Percentiles rank a stretch among this genome's conserved stretches.
phyloP scores from a whole-genome alignment of 208 protist genomes.

The Leptomonas seymouri region DNA sequence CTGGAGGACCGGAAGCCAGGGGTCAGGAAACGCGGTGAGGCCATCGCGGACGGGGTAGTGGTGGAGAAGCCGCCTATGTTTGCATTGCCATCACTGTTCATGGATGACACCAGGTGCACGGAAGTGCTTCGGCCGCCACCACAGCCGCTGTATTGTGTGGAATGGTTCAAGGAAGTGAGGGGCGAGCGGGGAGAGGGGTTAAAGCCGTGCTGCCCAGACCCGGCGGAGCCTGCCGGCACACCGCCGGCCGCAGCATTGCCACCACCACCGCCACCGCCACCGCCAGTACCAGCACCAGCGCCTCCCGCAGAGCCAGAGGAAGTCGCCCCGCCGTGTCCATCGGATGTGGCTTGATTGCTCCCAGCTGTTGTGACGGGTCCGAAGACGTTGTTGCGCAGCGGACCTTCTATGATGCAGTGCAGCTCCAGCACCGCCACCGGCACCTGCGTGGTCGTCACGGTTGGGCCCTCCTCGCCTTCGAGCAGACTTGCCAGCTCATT shows the following conservation, averaged over 20 bases:
- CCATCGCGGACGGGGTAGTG: conserved; percentile 10
- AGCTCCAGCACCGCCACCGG: conserved; percentile 66
- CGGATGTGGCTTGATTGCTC: neutral
- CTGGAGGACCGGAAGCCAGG: neutral
- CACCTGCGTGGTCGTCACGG: conserved; percentile 8
- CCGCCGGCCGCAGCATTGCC: conserved; percentile 1
- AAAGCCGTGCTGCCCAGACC: neutral
- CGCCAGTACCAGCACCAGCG: conserved; percentile 8
- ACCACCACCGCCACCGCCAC: neutral
- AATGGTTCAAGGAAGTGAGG: neutral
- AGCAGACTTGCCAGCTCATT: conserved; percentile 1
- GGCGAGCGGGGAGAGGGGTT: neutral
- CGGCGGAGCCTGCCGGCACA: neutral
- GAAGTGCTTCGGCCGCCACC: neutral
- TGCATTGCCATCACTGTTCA: neutral
- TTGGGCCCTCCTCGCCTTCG: conserved; percentile 10
- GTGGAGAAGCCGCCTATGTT: conserved; percentile 9
- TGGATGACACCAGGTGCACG: neutral
- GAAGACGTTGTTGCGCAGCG: conserved; percentile 21
- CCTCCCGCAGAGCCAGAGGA: conserved; percentile 1
- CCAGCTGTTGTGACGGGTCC: conserved; percentile 8
- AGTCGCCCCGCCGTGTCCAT: neutral
- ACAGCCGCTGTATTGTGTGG: neutral
- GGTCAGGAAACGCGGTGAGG: conserved; percentile 14
- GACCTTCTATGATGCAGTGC: conserved; percentile 38